Conservation (phyloP, 176 grass and related monocot genomes). For the Tillandsia fasciculata region DNA sequence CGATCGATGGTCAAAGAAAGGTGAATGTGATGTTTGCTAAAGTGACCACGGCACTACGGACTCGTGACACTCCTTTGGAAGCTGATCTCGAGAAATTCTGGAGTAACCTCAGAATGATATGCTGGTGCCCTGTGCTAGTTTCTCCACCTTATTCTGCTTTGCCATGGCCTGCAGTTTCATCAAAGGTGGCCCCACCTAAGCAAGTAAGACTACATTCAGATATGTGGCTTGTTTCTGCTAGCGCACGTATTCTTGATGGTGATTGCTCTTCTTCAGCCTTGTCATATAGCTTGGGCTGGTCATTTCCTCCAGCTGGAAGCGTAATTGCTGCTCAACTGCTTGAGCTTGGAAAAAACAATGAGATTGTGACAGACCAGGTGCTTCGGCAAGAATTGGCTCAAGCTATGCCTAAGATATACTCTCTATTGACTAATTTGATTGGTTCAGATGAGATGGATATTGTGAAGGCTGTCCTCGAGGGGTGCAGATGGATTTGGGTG, state of each 20-base stretch:
- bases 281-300: slow-evolving; percentile 76
- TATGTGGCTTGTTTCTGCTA: slow-evolving; percentile 96
- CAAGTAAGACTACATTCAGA: slow-evolving; percentile 79
- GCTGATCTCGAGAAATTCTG: slow-evolving; percentile 82
- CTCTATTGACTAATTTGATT: slow-evolving; percentile 65
- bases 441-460: slow-evolving; percentile 98
- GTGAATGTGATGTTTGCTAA: slow-evolving; percentile 71
- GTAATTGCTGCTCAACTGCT: slow-evolving; percentile 96
- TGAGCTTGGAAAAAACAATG: slow-evolving; percentile 97
- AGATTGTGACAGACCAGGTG: slow-evolving; percentile 70
- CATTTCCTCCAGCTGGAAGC: slow-evolving; percentile 72
- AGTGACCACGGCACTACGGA: slow-evolving; percentile 50
- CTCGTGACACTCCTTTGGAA: slow-evolving; percentile 54
- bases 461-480: slow-evolving; percentile 85
- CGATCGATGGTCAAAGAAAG: slow-evolving; percentile 47
- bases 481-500: slow-evolving; percentile 97
- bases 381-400: slow-evolving; percentile 84
- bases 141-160: slow-evolving; percentile 57
- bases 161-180: slow-evolving; percentile 85
- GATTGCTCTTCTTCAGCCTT: slow-evolving; percentile 84
- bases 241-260: slow-evolving; percentile 89
- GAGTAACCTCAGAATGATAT: slow-evolving; percentile 88
- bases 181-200: slow-evolving; percentile 85
- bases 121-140: slow-evolving; percentile 92
- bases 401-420: slow-evolving; percentile 94